Evolutionary conservation across 2,329 filamentous ascomycete genomes (phyloP), one percentile per base, ranked within the genome.

Genomic region (Colletotrichum sublineola): DNA sequence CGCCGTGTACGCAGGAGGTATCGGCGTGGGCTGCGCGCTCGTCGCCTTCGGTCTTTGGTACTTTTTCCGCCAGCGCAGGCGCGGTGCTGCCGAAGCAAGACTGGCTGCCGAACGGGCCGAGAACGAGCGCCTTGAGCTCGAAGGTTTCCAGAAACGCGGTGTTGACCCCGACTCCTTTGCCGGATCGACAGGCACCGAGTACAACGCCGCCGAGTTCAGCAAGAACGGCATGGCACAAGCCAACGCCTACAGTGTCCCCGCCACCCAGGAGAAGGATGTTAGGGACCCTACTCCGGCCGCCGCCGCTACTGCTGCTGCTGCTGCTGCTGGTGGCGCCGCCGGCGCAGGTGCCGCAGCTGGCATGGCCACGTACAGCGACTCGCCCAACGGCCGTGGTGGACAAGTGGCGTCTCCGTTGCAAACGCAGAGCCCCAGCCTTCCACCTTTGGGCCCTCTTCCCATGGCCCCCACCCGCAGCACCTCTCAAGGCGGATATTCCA

Each of bases 51-150:
- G 85, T 8, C 77, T 86, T 29, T 86, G 88, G 77, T 89, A 87
- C 82, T 90, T 86, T 80, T 81, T 89, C 77, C 84, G 84, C 53
- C 88, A 91, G 78, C 85, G 89, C 48, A 84, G 85, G 53, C 81
- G 81, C 0, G 90, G 90, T 15, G 82, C 83, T 29, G 77, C 76
- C 31, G 89, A 91, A 77, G 87, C 88, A 48, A 81, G 82, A 48
- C 68, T 82, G 11, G 86, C 85, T 20, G 82, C 82, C 44, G 80
- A 84, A 68, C 81, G 82, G 64, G 81, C 83, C 40, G 82, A 86
- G 61, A 78, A 83, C 11, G 87, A 90, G 75, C 85, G 85, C 50
- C 73, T 84, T 3, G 88, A 90, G 77, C 79, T 89, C 50, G 86
- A 88, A 74, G 80, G 83, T 15, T 86, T 87, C 81, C 81, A 83